Conservation (phyloP, 148 eudicot species). For the Heliamphora exappendiculata region DNA sequence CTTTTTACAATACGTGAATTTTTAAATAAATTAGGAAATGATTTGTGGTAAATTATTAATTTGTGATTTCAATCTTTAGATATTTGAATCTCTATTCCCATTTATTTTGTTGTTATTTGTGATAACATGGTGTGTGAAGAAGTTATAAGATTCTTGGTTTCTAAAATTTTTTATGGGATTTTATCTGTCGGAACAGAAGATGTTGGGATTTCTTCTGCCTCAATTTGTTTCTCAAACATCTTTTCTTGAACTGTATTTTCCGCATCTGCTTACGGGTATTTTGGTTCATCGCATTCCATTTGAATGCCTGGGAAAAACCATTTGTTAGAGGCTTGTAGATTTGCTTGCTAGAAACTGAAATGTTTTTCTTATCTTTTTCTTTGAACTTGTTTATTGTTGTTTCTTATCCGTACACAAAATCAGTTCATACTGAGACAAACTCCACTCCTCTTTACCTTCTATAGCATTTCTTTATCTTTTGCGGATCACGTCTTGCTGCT, state of each 20-base stretch:
- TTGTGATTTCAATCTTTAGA: neutral
- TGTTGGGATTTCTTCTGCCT: neutral
- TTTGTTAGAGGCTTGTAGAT: neutral
- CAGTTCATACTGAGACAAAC: neutral
- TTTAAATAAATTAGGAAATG: no score
- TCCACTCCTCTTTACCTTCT: neutral
- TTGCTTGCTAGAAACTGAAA: neutral
- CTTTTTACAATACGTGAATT: no score
- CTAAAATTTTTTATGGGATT: neutral
- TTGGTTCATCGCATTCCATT: neutral
- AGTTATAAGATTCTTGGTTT: neutral
- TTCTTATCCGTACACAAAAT: neutral
- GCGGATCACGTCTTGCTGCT: neutral
- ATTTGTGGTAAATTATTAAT: neutral
- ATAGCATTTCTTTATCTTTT: neutral
- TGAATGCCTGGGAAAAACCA: neutral
- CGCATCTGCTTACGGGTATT: neutral
- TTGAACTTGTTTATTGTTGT: neutral
- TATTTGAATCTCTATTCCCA: neutral
- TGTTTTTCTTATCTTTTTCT: neutral
- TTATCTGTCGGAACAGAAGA: neutral
- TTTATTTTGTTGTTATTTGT: neutral
- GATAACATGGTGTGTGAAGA: no score
- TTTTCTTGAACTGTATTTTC: neutral
- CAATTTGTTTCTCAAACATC: conserved; percentile 3